A percentile compares a stretch with the other conserved stretches of the same genome.
phyloP scores from a whole-genome alignment of 1,139 yeast genomes.

The Ogataea hybrid region DNA sequence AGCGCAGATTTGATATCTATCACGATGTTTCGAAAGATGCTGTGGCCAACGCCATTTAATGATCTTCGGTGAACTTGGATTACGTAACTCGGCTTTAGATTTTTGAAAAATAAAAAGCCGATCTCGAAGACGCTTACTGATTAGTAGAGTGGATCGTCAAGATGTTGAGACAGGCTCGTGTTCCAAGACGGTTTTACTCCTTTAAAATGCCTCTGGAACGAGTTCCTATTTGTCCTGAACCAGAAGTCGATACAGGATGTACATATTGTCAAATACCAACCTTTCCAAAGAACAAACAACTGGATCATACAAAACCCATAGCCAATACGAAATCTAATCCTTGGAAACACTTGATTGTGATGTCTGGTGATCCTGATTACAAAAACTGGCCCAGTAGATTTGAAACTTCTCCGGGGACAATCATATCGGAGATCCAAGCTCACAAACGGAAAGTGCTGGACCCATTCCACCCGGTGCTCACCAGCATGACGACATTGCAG shows the following conservation, averaged over 20 bases:
- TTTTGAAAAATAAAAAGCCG: neutral
- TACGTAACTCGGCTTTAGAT: neutral
- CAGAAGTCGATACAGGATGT: slow-evolving; percentile 58
- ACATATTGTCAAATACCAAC: slow-evolving; percentile 50
- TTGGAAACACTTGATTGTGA: slow-evolving; percentile 55
- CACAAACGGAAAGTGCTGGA: slow-evolving; percentile 36
- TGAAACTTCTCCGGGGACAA: slow-evolving; percentile 42
- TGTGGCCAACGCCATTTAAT: slow-evolving; percentile 18
- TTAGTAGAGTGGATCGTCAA: too few species aligned
- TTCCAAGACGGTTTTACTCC: slow-evolving; percentile 1
- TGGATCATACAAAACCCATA: slow-evolving; percentile 41
- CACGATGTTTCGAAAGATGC: slow-evolving; percentile 51
- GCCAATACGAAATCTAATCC: slow-evolving; percentile 48
- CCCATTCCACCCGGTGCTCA: slow-evolving; percentile 49
- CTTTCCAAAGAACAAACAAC: slow-evolving; percentile 42
- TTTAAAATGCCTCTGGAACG: slow-evolving; percentile 12
- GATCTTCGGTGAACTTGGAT: neutral
- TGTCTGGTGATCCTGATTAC: slow-evolving; percentile 37
- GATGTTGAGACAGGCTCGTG: neutral
- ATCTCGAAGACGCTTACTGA: neutral
- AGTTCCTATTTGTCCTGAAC: slow-evolving; percentile 45
- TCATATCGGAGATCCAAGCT: slow-evolving; percentile 30
- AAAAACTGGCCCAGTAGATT: slow-evolving; percentile 57
- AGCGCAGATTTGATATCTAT: slow-evolving; percentile 85
- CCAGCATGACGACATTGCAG: slow-evolving; percentile 40